Base-by-base conservation (phyloP, 2,329 filamentous ascomycete genomes). In the Fusarium newnesense region DNA sequence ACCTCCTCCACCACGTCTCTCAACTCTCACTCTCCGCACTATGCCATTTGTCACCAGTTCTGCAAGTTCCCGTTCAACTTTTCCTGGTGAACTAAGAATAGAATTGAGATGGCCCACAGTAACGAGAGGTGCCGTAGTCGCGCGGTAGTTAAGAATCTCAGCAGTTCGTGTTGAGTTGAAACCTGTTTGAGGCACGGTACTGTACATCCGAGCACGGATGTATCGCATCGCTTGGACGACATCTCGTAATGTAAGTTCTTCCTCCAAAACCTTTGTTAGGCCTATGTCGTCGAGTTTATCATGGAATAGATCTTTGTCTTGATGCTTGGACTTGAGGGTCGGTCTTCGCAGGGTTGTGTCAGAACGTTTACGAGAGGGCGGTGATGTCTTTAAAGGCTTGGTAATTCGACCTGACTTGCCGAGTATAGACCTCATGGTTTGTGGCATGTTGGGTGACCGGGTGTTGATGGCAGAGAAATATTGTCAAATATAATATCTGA, bases 31-130 rank as follows among this genome's bases (percentile, higher is more conserved):
- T 78, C 89, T 89, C 46, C 91, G 84, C 50, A 94, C 67, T 9
- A 86, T 82, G 0, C 92, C 91, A 16, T 83, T 84, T 18, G 85
- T 83, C 24, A 88, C 80, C 40, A 94, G 84, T 75, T 90, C 87
- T 7, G 88, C 90, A 26, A 93, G 85, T 78, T 93, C 92, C 50
- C 92, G 85, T 80, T 94, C 92, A 3, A 90, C 89, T 4, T 83
- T 85, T 0, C 92, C 93, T 4, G 92, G 89, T 5, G 88, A 90
- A 15, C 81, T 82, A 49, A 92, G 85, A 4, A 94, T 81, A 3
- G 91, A 88, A 69, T 92, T 88, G 11, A 95, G 79, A 78, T 95
- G 92, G 4, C 90, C 87, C 26, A 90, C 80, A 1, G 90, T 92
- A 9, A 92, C 89, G 28, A 94, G 84, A 0, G 89, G 90, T 15